Evolutionary conservation across 2,329 filamentous ascomycete genomes (phyloP).

Genomic region (Huntiella savannae): DNA sequence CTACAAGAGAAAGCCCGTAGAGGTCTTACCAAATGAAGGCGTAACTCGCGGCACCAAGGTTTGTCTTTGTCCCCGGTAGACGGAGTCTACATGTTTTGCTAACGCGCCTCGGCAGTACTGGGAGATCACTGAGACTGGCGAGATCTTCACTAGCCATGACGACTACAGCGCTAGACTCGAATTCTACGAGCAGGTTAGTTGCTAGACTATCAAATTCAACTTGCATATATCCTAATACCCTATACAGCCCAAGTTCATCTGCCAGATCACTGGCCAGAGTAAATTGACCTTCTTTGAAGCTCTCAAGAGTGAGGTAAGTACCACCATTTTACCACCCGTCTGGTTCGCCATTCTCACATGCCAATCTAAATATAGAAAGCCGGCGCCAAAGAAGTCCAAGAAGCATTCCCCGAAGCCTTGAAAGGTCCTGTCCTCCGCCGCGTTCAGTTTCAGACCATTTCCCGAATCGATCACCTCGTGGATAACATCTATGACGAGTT

Average conservation of each 20-base stretch:
- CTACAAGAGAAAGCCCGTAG: conserved; percentile 89
- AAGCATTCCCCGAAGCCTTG: conserved; percentile 74
- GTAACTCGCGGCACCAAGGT: conserved; percentile 3
- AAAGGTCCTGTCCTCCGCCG: conserved; percentile 79
- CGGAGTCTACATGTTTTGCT: neutral
- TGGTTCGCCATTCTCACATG: neutral
- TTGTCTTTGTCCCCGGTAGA: conserved; percentile 3
- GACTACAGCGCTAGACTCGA: conserved; percentile 65
- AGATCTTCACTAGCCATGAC: conserved; percentile 79
- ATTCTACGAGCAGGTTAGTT: conserved; percentile 71
- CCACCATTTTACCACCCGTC: conserved; percentile 11
- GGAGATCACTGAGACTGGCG: conserved; percentile 75
- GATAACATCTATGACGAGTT: conserved; percentile 58
- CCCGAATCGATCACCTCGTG: conserved; percentile 66
- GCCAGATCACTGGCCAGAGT: conserved; percentile 87
- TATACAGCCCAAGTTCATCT: conserved; percentile 65
- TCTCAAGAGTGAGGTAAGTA: conserved; percentile 65
- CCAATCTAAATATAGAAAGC: conserved; percentile 33
- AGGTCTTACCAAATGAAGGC: conserved; percentile 28
- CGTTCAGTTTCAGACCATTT: conserved; percentile 79
- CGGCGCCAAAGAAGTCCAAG: conserved; percentile 76
- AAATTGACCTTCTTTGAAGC: conserved; percentile 85
- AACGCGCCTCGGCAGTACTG: conserved; percentile 46
- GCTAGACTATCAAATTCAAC: neutral
- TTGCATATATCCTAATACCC: conserved; percentile 3